These are phyloP conservation scores for Penicillium sp. DNA, from an alignment of 2,329 filamentous ascomycete genomes.

Conservation along the genomic window DNA sequence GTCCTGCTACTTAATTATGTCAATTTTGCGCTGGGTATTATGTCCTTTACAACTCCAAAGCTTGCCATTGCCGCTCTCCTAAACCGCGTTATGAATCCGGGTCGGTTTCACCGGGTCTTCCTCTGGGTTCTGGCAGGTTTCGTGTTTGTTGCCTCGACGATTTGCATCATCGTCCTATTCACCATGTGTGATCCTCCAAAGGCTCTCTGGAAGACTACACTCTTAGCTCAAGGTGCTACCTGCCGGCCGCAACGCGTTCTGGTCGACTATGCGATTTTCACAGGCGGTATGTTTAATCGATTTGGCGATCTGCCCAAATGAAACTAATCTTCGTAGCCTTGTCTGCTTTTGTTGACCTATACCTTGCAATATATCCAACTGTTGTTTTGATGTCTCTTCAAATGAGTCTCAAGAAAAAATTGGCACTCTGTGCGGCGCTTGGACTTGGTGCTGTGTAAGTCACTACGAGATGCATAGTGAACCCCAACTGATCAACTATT, in stretches of 20 bases:
- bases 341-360: conserved; percentile 39
- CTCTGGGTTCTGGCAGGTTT: conserved; percentile 35
- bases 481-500: neutral
- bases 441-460: conserved; percentile 38
- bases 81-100: conserved; percentile 33
- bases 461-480: too few species aligned
- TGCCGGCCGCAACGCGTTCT: conserved; percentile 44
- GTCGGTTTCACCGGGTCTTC: conserved; percentile 14
- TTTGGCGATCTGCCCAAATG: too few species aligned
- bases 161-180: conserved; percentile 47
- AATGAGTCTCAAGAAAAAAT: conserved; percentile 12
- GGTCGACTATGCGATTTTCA: conserved; percentile 46
- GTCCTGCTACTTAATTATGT: conserved; percentile 31
- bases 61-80: conserved; percentile 35
- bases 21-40: conserved; percentile 34
- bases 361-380: conserved; percentile 38
- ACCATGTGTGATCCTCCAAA: conserved; percentile 47
- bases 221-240: conserved; percentile 29
- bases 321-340: too few species aligned
- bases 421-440: conserved; percentile 23
- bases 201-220: conserved; percentile 45
- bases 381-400: conserved; percentile 19
- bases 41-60: conserved; percentile 36
- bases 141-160: conserved; percentile 36
- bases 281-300: conserved; percentile 45